Conservation (phyloP, 2,329 filamentous ascomycete genomes). For the Westerdykella sp. region DNA sequence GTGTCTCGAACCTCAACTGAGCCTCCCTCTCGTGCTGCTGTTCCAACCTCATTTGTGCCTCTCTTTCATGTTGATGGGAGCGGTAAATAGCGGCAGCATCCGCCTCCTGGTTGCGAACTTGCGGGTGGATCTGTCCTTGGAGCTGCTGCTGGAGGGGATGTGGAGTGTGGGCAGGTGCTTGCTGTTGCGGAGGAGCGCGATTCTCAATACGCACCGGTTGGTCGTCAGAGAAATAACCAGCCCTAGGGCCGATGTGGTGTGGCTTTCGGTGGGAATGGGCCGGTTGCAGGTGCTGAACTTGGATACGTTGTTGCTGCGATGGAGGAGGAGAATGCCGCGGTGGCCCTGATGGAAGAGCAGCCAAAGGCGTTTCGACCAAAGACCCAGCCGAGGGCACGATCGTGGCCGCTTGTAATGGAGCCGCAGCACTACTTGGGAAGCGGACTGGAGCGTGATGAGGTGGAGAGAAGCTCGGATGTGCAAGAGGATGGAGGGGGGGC, state of each 20-base stretch:
- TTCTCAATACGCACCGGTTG: neutral
- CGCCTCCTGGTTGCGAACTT: conserved; percentile 21
- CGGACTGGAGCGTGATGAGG: conserved; percentile 21
- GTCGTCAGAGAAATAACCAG: neutral
- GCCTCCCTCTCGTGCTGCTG: conserved; percentile 27
- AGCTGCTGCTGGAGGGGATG: conserved; percentile 21
- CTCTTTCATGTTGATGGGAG: conserved; percentile 24
- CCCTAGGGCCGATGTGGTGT: neutral
- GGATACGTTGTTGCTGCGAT: conserved; percentile 22
- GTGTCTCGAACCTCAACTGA: conserved; percentile 24
- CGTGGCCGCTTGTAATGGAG: conserved; percentile 24
- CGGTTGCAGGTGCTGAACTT: conserved; percentile 9
- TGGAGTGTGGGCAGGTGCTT: neutral
- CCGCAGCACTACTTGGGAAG: conserved; percentile 30
- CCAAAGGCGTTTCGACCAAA: conserved; percentile 22
- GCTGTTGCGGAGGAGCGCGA: neutral
- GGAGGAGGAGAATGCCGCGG: conserved; percentile 23
- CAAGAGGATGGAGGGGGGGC: conserved; percentile 16
- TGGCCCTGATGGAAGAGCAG: conserved; percentile 20
- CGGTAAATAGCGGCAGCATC: conserved; percentile 17
- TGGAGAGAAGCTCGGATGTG: conserved; percentile 37
- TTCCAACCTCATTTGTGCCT: conserved; percentile 18
- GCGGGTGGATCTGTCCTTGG: conserved; percentile 10
- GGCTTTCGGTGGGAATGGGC: conserved; percentile 3
- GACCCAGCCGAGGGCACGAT: conserved; percentile 16